phyloP scores from a whole-genome alignment of 805 yeast genomes.

The Zygosaccharomyces kombuchaensis region DNA sequence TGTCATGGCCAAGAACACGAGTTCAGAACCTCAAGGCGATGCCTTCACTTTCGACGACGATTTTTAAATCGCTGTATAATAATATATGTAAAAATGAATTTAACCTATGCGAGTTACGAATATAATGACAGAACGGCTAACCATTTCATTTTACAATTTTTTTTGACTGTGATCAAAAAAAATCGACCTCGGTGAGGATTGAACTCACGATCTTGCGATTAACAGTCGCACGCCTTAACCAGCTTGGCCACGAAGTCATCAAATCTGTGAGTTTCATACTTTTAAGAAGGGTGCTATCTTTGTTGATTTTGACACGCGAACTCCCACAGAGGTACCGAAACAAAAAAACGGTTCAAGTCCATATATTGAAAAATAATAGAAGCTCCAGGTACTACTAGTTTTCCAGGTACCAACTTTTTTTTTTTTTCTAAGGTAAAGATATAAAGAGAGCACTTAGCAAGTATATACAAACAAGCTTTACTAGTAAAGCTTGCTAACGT shows the following conservation, averaged over 20 bases:
- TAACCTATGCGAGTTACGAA: not conserved
- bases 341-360: no score
- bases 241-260: slow-evolving; percentile 53
- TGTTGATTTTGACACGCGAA: not conserved
- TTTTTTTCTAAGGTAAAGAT: no score
- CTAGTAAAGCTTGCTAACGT: no score
- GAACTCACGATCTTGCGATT: slow-evolving; percentile 63
- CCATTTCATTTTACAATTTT: no score
- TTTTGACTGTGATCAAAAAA: no score
- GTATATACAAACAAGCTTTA: no score
- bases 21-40: slow-evolving; percentile 45
- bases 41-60: slow-evolving; percentile 90
- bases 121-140: not conserved
- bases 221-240: slow-evolving; percentile 62
- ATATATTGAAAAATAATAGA: no score
- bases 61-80: slow-evolving; percentile 46
- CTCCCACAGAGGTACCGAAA: no score
- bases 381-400: no score
- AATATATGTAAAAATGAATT: slow-evolving; percentile 3
- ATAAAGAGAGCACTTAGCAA: no score
- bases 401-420: no score
- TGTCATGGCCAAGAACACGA: slow-evolving; percentile 78
- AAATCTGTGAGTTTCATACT: not conserved
- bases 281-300: not conserved
- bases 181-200: slow-evolving; percentile 54